Percentiles rank a stretch among this genome's conserved stretches.
These are phyloP conservation scores for Ramichloridium luteum DNA, from an alignment of 2,329 filamentous ascomycete genomes.

Conservation along the genomic window DNA sequence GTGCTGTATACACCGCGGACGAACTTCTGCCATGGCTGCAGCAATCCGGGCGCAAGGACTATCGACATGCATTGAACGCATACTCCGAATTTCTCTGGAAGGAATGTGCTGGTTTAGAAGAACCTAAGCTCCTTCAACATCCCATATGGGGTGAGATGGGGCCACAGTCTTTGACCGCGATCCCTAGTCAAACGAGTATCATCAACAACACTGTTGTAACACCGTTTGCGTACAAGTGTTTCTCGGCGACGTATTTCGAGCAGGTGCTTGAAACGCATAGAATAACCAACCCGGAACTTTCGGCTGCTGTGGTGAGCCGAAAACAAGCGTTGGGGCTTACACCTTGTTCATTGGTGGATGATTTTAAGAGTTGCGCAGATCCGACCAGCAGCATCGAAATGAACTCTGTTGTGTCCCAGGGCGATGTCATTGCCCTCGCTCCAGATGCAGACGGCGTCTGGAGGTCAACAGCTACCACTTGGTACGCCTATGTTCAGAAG, in stretches of 20 bases:
- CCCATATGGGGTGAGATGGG: conserved; percentile 29
- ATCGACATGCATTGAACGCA: conserved; percentile 46
- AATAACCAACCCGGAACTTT: conserved; percentile 16
- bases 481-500: conserved; percentile 59
- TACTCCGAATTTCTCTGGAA: conserved; percentile 54
- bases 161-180: conserved; percentile 17
- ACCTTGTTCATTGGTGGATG: conserved; percentile 9
- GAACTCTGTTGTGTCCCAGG: conserved; percentile 13
- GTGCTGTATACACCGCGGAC: conserved; percentile 31
- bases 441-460: conserved; percentile 43
- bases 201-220: conserved; percentile 51
- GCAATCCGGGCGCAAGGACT: conserved; percentile 39
- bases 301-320: conserved; percentile 6
- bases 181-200: conserved; percentile 18
- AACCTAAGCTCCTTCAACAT: conserved; percentile 16
- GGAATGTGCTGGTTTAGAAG: conserved; percentile 44
- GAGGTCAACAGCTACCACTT: conserved; percentile 39
- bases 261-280: conserved; percentile 32
- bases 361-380: neutral
- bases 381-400: neutral
- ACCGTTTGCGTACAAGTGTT: conserved; percentile 52
- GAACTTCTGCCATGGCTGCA: conserved; percentile 46
- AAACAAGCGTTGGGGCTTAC: conserved; percentile 18
- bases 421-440: conserved; percentile 39
- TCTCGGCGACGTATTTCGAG: conserved; percentile 50